Percentiles rank a stretch among this genome's conserved stretches.
Evolutionary conservation across 169 alveolate species (phyloP).

Genomic region (Hepatocystis sp.): DNA sequence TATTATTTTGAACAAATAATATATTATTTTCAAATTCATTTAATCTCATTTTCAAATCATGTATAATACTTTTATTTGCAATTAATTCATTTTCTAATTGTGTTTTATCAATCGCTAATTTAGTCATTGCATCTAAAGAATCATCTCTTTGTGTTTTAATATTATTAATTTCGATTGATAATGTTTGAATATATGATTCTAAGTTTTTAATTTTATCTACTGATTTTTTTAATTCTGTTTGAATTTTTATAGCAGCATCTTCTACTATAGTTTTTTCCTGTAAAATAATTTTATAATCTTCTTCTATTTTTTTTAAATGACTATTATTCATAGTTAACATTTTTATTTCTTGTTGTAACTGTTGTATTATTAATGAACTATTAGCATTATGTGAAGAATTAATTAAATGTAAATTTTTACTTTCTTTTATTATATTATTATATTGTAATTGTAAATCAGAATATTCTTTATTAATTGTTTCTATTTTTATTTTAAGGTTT

Average conservation of each 20-base stretch:
- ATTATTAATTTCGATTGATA: constrained; percentile 44
- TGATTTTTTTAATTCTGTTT: constrained; percentile 68
- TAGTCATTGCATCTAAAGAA: constrained; percentile 64
- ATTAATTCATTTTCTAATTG: constrained; percentile 70
- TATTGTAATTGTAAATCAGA: constrained; percentile 22
- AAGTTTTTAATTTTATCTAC: constrained; percentile 65
- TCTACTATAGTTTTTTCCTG: constrained; percentile 68
- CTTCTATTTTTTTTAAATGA: constrained; percentile 64
- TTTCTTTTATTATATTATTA: constrained; percentile 59
- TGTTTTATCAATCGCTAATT: constrained; percentile 74
- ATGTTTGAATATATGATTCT: constrained; percentile 58
- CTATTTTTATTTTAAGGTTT: constrained; percentile 41
- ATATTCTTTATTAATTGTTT: constrained; percentile 30
- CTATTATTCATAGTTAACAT: constrained; percentile 40
- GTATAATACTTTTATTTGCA: constrained; percentile 43
- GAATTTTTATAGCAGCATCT: constrained; percentile 76
- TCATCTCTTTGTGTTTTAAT: constrained; percentile 66
- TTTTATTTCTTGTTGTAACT: constrained; percentile 66
- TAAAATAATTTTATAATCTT: constrained; percentile 54
- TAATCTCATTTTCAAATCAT: constrained; percentile 45
- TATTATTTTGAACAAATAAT: constrained; percentile 41
- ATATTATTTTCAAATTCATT: constrained; percentile 45
- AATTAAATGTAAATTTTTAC: constrained; percentile 40
- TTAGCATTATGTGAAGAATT: constrained; percentile 60
- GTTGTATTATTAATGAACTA: constrained; percentile 51